A percentile compares a stretch with the other conserved stretches of the same genome.
phyloP scores from a whole-genome alignment of 768 basidiomycete genomes.

The Russula olivacea region DNA sequence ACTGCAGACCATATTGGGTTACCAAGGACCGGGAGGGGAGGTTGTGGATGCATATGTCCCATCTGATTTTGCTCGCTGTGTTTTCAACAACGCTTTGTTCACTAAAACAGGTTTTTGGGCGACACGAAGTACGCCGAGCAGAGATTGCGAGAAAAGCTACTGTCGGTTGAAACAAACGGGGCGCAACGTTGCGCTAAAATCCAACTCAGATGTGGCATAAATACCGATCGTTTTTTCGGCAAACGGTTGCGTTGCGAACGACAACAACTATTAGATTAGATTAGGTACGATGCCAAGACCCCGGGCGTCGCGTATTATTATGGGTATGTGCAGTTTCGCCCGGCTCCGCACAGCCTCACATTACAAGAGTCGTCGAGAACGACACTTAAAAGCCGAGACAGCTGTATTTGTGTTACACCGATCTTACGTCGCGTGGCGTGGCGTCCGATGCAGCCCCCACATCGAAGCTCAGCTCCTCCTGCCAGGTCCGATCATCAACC shows the following conservation, averaged over 20 bases:
- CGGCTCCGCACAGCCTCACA: slow-evolving; percentile 7
- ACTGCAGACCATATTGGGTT: not conserved
- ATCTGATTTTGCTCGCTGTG: not conserved
- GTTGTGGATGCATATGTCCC: not conserved
- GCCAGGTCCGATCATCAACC: not conserved
- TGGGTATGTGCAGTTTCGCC: too few relatives aligned
- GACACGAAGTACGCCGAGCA: too few relatives aligned
- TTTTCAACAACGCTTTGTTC: not conserved
- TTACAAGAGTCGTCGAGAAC: not conserved
- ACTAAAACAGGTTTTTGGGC: too few relatives aligned
- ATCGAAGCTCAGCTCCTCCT: not conserved
- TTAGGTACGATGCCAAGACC: not conserved
- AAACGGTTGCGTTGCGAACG: not conserved
- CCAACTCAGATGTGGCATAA: not conserved
- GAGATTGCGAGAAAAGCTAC: too few relatives aligned
- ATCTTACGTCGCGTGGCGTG: slow-evolving; percentile 1
- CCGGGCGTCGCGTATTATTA: not conserved
- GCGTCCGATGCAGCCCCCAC: not conserved
- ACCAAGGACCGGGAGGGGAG: not conserved
- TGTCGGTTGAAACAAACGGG: too few relatives aligned
- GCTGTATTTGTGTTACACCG: not conserved
- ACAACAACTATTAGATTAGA: not conserved
- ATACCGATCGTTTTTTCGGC: not conserved
- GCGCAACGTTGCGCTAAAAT: too few relatives aligned
- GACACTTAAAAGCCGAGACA: not conserved